These are phyloP conservation scores for Yarrowia sp. DNA, from an alignment of 805 yeast species.

Conservation along the genomic window DNA sequence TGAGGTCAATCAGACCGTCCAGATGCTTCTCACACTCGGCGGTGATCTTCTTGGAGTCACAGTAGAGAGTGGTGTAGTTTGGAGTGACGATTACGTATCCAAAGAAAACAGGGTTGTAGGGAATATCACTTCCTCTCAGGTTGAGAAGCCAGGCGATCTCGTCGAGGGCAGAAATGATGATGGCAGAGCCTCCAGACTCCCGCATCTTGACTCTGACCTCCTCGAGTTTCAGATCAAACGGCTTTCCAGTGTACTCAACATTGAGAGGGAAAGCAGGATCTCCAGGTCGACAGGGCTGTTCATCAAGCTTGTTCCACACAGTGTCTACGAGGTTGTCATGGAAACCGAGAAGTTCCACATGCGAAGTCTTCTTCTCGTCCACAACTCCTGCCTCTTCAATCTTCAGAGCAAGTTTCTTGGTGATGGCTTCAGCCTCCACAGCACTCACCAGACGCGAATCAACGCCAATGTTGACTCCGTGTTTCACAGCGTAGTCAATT, in stretches of 20 bases:
- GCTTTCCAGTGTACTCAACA: conserved; percentile 62
- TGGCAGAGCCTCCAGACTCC: conserved; percentile 42
- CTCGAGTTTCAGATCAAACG: conserved; percentile 54
- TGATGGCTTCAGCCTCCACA: conserved; percentile 39
- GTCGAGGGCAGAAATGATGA: conserved; percentile 72
- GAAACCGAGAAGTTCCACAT: conserved; percentile 46
- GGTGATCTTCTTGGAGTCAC: conserved; percentile 48
- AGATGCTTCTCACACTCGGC: conserved; percentile 45
- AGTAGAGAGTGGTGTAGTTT: conserved; percentile 48
- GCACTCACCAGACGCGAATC: conserved; percentile 74
- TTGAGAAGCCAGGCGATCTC: conserved; percentile 91
- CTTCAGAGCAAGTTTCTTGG: conserved; percentile 34
- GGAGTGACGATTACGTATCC: conserved; percentile 56
- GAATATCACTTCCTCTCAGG: conserved; percentile 78
- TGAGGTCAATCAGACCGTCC: conserved; percentile 47
- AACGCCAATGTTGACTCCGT: conserved; percentile 62
- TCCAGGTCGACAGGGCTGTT: conserved; percentile 59
- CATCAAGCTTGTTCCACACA: conserved; percentile 59
- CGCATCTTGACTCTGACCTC: conserved; percentile 40
- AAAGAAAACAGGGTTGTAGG: conserved; percentile 83
- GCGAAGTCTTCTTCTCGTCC: conserved; percentile 39
- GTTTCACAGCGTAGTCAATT: conserved; percentile 51
- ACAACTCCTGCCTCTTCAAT: conserved; percentile 33
- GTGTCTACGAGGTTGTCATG: conserved; percentile 67
- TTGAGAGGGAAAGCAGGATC: conserved; percentile 53